phyloP scores from a whole-genome alignment of 1,284 basidiomycete species.

The Ceratobasidium sp. region DNA sequence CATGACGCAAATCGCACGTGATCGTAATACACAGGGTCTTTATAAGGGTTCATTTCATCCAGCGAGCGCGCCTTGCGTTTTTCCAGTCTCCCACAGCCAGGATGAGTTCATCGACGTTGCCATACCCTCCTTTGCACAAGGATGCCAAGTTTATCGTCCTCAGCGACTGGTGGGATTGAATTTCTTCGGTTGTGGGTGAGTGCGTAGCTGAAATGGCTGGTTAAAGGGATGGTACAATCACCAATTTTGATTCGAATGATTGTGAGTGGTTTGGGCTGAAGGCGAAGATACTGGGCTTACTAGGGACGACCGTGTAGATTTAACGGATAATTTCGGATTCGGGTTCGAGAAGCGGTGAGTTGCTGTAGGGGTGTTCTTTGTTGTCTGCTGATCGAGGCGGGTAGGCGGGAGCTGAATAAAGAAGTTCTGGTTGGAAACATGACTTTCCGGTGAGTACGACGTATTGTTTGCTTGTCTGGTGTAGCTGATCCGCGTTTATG shows the following conservation, averaged over 20 bases:
- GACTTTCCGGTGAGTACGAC: conserved; percentile 73
- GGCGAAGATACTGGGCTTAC: conserved; percentile 19
- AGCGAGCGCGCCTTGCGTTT: neutral
- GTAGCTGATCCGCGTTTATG: neutral
- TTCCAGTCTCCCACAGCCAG: conserved; percentile 18
- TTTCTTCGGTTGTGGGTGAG: conserved; percentile 6
- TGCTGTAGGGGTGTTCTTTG: neutral
- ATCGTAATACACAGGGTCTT: conserved; percentile 7
- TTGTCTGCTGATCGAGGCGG: neutral
- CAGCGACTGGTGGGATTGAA: conserved; percentile 84
- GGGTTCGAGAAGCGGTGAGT: conserved; percentile 70
- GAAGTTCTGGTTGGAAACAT: conserved; percentile 74
- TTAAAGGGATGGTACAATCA: conserved; percentile 91
- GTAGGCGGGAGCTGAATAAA: conserved; percentile 73
- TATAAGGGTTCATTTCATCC: neutral
- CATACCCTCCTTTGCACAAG: conserved; percentile 81
- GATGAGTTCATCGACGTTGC: conserved; percentile 63
- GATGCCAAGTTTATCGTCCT: conserved; percentile 88
- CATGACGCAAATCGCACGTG: conserved; percentile 28
- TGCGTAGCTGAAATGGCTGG: neutral
- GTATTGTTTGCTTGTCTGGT: neutral
- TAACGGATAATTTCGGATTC: conserved; percentile 84
- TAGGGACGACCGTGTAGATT: conserved; percentile 60
- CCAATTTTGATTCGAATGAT: conserved; percentile 90
- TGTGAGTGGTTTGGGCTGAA: conserved; percentile 62